Evolutionary conservation across 2,329 filamentous ascomycete species (phyloP), one percentile per base, ranked within the genome.

Genomic region (Nemania sp.): DNA sequence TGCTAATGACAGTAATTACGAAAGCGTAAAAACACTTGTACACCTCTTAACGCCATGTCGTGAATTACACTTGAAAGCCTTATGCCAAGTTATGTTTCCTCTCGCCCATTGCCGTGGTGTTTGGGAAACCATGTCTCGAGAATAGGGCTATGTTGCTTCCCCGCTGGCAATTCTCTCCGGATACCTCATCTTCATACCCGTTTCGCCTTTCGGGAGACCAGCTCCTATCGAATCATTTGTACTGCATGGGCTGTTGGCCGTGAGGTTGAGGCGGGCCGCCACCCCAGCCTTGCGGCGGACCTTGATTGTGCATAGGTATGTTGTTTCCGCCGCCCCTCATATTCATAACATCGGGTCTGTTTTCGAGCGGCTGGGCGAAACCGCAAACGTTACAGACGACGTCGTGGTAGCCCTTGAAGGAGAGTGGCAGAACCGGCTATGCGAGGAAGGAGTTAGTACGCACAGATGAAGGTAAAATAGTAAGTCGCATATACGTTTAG

Each of bases 331-430:
- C 64, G 26, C 74, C 75, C n/a, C 72, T 72, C 75, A 83, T 80
- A 49, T 74, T 74, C 67, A 78, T 75, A 43, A 84, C 80, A 55
- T 85, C 82, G 11, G 73, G 79, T 12, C 82, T 74, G 63, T 79
- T 76, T 60, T 81, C 76, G 49, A 87, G 77, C 8, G 84, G 83
- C 69, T 92, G 87, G 59, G 83, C 80, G 69, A 90, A 91, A 68
- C 86, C 84, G 79, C 89, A 93, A 69, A 91, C 84, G 66, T 84
- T 80, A 75, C 89, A 93, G 54, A 79, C 76, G 51, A 93, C 80
- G 65, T 91, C 88, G 63, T 86, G 77, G 71, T 86, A 86, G 49
- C 83, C 83, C 53, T 82, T 79, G 60, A 86, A 76, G 40, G 82
- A 86, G 66, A 91, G 86, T 0, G 89, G 89, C 22, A 92, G 77